Evolutionary conservation across 176 grass and related monocot species (phyloP).

Genomic region (Secale cereale): DNA sequence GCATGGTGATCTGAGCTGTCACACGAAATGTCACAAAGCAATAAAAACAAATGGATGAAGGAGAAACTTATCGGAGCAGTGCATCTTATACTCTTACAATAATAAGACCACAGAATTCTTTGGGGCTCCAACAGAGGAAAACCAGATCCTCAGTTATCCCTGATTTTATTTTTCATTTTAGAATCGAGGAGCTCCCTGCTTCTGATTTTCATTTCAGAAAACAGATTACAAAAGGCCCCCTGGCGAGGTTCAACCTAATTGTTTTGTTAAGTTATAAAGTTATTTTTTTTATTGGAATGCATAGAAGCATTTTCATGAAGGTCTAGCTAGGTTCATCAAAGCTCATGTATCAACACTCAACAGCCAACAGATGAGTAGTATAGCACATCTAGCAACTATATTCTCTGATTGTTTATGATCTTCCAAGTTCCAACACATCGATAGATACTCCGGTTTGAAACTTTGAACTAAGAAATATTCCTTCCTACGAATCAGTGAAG

Average conservation of each 20-base stretch:
- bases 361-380: not conserved
- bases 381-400: not conserved
- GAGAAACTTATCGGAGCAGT: not conserved
- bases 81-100: not conserved
- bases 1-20: not conserved
- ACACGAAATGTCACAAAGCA: not conserved
- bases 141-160: not conserved
- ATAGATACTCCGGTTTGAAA: conserved; percentile 3
- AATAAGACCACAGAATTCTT: not conserved
- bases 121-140: not conserved
- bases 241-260: not conserved
- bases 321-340: not conserved
- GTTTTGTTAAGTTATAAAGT: not conserved
- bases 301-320: not conserved
- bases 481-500: not conserved
- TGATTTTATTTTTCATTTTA: not conserved
- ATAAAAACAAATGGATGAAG: not conserved
- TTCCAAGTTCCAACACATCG: not conserved
- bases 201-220: not conserved
- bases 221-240: not conserved
- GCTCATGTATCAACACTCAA: not conserved
- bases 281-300: not conserved
- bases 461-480: not conserved
- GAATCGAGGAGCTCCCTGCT: not conserved
- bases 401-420: not conserved